Evolutionary conservation across 2,329 filamentous ascomycete genomes (phyloP).

Genomic region (Coniochaeta prunicola): DNA sequence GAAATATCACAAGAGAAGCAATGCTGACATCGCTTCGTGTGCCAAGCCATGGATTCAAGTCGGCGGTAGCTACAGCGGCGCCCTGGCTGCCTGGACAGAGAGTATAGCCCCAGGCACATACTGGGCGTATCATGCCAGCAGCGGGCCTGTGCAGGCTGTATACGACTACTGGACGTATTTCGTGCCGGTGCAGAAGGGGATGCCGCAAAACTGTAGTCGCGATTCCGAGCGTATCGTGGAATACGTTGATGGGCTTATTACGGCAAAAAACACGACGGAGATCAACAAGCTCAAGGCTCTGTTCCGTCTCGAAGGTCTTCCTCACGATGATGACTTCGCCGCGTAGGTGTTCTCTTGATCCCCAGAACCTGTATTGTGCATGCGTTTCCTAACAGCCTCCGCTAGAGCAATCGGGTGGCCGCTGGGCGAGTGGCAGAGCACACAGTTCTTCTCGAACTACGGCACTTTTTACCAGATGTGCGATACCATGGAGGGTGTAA

Average conservation of each 20-base stretch:
- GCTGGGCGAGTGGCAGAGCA: conserved; percentile 26
- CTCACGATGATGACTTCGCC: conserved; percentile 46
- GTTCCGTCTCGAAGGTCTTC: conserved; percentile 43
- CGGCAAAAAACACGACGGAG: conserved; percentile 31
- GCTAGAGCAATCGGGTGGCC: conserved; percentile 16
- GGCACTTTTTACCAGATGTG: conserved; percentile 28
- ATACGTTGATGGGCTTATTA: conserved; percentile 42
- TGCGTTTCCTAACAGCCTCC: neutral
- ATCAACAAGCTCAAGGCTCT: conserved; percentile 37
- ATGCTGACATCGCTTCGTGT: neutral
- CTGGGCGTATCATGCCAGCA: conserved; percentile 53
- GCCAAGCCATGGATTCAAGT: conserved; percentile 45
- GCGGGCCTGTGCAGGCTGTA: conserved; percentile 47
- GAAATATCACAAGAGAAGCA: neutral
- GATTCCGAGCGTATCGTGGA: conserved; percentile 44
- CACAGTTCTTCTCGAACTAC: conserved; percentile 25
- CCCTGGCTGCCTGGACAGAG: conserved; percentile 48
- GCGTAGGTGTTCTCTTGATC: conserved; percentile 12
- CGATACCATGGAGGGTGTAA: conserved; percentile 26
- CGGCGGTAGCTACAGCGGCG: conserved; percentile 50
- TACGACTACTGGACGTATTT: conserved; percentile 54
- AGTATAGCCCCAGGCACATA: conserved; percentile 45
- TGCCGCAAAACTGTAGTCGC: conserved; percentile 50
- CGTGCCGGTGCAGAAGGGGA: conserved; percentile 45
- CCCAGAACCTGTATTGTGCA: neutral